These are phyloP conservation scores for Lichtheimia hyalospora DNA, from an alignment of 371 early-diverging fungal genomes.

Conservation along the genomic window DNA sequence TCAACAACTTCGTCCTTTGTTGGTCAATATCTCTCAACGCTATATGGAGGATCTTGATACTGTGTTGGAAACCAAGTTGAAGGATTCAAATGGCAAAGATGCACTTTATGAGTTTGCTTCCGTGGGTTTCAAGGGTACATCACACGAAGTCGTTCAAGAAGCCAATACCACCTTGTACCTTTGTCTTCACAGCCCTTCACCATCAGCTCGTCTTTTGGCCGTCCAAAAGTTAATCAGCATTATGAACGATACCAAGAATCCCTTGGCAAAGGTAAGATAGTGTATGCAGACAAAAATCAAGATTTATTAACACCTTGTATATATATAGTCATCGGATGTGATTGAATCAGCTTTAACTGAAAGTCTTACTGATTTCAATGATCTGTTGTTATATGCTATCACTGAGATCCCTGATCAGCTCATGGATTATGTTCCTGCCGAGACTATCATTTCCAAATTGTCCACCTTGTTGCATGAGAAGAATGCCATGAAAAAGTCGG, in stretches of 20 bases:
- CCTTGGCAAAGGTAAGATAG: slow-evolving; percentile 25
- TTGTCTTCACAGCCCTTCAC: slow-evolving; percentile 67
- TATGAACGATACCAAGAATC: slow-evolving; percentile 35
- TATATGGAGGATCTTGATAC: slow-evolving; percentile 57
- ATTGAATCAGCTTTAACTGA: slow-evolving; percentile 53
- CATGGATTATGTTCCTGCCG: slow-evolving; percentile 27
- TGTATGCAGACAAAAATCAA: not conserved
- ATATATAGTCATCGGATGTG: slow-evolving; percentile 35
- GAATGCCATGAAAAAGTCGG: slow-evolving; percentile 22
- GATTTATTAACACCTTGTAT: not conserved
- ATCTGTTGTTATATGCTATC: slow-evolving; percentile 32
- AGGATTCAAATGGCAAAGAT: slow-evolving; percentile 25
- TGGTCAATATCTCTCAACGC: slow-evolving; percentile 55
- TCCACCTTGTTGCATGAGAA: slow-evolving; percentile 24
- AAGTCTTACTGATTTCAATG: slow-evolving; percentile 55
- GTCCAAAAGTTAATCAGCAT: slow-evolving; percentile 58
- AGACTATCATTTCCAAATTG: slow-evolving; percentile 37
- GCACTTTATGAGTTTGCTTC: slow-evolving; percentile 61
- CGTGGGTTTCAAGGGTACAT: slow-evolving; percentile 61
- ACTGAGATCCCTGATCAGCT: slow-evolving; percentile 36
- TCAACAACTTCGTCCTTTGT: slow-evolving; percentile 29
- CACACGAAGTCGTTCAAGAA: slow-evolving; percentile 64
- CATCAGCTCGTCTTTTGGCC: slow-evolving; percentile 62
- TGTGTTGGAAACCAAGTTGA: slow-evolving; percentile 48
- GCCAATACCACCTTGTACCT: slow-evolving; percentile 72